Base-by-base conservation (phyloP, 345 rosid genomes). In the Diplotaxis tenuifolia region DNA sequence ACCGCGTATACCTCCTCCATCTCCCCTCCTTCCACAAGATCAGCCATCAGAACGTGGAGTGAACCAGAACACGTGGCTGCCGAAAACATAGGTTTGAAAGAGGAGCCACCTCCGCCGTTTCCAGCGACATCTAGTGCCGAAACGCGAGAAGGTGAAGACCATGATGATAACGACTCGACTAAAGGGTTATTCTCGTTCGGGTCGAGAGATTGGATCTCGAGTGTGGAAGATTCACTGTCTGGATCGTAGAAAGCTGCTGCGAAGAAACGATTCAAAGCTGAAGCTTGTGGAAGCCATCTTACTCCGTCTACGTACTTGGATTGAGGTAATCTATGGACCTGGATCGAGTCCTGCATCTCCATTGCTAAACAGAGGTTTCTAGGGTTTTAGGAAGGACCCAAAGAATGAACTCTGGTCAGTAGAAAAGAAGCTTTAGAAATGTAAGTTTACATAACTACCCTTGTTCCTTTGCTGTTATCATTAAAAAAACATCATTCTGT, bases 241-340 rank as follows among this genome's bases (percentile, higher is more conserved):
- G 92, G 15, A 71, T 89, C 93, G 67, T 78, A 86, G 68, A 67
- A 73, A 4, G 97, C 87, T 34, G 85, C 6, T 47, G 86, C 76
- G 45, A 81, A 69, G 74, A 76, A 79, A 65, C 88, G 88, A 60
- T 85, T 85, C 55, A 89, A 77, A 19, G 98, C 87, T 20, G 88
- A 87, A 60, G 86, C 80, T 31, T 91, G 82, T 7, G 96, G 93
- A 27, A 94, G 92, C 93, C 93, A 94, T n/a, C 93, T 88, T 2
- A 94, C 83, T 67, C 83, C 82, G 70, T 91, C 97, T 9, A 91
- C 71, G 75, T 85, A 85, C 70, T 78, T 83, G 28, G 83, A 72
- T 63, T 87, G 95, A 0, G 93, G 90, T 56, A 89, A 27, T 49
- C 82, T 86, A 63, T 83, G 86, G 73, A 85, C 68, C 54, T 75